Evolutionary conservation across 345 rosid genomes (phyloP).

Genomic region (Eucalyptus pumila): DNA sequence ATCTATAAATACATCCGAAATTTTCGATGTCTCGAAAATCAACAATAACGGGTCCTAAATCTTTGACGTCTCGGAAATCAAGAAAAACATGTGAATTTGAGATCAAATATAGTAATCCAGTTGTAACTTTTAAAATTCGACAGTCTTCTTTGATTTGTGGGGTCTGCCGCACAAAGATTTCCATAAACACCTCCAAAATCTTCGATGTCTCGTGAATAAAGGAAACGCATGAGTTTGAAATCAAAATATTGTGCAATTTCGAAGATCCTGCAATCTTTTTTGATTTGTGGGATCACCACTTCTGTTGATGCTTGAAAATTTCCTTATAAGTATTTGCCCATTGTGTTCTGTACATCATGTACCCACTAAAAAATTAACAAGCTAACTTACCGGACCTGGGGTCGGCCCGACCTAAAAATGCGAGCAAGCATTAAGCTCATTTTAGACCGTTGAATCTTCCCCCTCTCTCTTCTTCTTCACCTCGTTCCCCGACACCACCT

Average conservation of each 20-base stretch:
- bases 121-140: fast-evolving
- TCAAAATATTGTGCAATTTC: no score
- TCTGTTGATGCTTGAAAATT: no score
- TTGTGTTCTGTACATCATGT: background rate
- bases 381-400: no score
- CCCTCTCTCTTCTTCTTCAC: background rate
- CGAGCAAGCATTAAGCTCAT: background rate
- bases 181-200: no score
- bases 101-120: no score
- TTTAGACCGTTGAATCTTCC: background rate
- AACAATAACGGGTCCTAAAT: fast-evolving
- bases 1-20: fast-evolving
- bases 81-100: fast-evolving
- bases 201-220: fast-evolving
- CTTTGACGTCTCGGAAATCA: fast-evolving
- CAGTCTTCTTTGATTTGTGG: fast-evolving
- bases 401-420: background rate
- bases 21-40: fast-evolving
- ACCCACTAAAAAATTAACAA: background rate
- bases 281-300: fast-evolving
- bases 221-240: no score
- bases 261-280: fast-evolving
- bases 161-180: fast-evolving
- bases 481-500: background rate
- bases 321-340: no score